These are phyloP conservation scores for Pseudisothecium myosuroides DNA, from an alignment of 225 moss, liverwort and hornwort species.

Conservation along the genomic window DNA sequence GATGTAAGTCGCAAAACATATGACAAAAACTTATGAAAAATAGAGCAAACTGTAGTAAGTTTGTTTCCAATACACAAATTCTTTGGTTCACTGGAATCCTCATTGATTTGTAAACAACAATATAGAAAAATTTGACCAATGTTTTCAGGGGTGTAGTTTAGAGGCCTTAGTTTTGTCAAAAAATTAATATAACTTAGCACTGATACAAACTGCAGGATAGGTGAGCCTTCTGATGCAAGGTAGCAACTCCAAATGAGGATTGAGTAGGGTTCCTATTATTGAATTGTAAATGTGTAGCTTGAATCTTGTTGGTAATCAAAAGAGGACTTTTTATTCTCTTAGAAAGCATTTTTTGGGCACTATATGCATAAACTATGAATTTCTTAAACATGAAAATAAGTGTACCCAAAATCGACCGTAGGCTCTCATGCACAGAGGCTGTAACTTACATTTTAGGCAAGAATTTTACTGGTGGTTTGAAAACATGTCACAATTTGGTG, in stretches of 20 bases:
- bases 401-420: background rate
- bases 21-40: background rate
- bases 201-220: background rate
- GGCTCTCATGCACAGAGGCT: background rate
- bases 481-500: background rate
- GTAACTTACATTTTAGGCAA: background rate
- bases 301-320: background rate
- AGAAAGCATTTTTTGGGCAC: accelerated
- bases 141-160: too few relatives aligned
- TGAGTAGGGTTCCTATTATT: background rate
- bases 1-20: background rate
- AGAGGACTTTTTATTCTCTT: too few relatives aligned
- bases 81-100: background rate
- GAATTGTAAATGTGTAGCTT: background rate
- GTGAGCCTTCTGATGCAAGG: background rate
- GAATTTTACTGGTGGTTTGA: accelerated
- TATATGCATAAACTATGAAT: background rate
- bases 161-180: background rate
- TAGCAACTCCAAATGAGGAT: background rate
- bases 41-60: background rate
- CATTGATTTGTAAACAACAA: background rate
- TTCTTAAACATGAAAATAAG: background rate
- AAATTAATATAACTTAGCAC: too few relatives aligned
- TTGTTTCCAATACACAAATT: background rate
- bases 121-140: too few relatives aligned